These are phyloP conservation scores for Cardiospermum halicacabum DNA, from an alignment of 345 rosid genomes.

Conservation along the genomic window DNA sequence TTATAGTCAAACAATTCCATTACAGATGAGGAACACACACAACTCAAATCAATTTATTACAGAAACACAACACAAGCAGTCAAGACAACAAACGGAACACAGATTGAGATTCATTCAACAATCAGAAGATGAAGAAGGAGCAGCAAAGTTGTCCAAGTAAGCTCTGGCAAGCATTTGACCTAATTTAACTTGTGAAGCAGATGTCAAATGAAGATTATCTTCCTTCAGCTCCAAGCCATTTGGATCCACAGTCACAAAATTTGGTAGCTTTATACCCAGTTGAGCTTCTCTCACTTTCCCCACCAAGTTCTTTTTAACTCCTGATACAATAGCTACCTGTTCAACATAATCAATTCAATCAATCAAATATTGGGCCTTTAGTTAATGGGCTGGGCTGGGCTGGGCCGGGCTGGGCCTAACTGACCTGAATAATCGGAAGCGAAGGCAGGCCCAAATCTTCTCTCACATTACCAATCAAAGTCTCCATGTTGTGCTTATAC, in stretches of 20 bases:
- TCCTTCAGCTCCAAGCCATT: constrained; percentile 62
- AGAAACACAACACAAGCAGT: too few relatives aligned
- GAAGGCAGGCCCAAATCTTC: constrained; percentile 62
- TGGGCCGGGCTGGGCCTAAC: too few relatives aligned
- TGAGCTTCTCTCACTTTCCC: constrained; percentile 81
- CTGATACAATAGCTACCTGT: constrained; percentile 81
- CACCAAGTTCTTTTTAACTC: constrained; percentile 51
- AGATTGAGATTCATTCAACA: not conserved
- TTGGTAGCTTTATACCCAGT: constrained; percentile 41
- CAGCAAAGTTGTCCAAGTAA: constrained; percentile 37
- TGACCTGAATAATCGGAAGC: constrained; percentile 77
- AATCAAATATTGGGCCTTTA: too few relatives aligned
- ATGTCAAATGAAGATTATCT: constrained; percentile 75
- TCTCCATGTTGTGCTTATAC: constrained; percentile 56
- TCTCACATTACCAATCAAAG: constrained; percentile 46
- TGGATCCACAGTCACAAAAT: constrained; percentile 71
- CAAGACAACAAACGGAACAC: too few relatives aligned
- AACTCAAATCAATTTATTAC: too few relatives aligned
- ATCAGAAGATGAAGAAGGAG: not conserved
- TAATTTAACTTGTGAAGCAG: constrained; percentile 58
- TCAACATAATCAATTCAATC: not conserved
- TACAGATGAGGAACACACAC: too few relatives aligned
- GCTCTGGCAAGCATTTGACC: constrained; percentile 75
- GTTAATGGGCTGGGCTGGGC: too few relatives aligned
- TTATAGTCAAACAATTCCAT: too few relatives aligned